Conservation (phyloP, 2,329 filamentous ascomycete genomes). For the Xylaria hypoxylon region DNA sequence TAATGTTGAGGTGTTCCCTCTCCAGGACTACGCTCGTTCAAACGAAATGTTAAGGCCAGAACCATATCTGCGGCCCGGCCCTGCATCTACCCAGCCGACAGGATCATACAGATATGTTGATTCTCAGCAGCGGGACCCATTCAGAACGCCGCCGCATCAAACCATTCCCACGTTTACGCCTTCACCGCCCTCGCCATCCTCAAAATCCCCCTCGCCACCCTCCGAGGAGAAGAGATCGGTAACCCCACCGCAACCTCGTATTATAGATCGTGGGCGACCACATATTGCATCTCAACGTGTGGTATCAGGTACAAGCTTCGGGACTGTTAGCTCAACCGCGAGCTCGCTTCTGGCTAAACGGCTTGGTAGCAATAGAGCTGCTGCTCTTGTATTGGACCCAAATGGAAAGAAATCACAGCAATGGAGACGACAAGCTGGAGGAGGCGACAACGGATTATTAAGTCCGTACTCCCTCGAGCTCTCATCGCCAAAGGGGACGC, state of each 20-base stretch:
- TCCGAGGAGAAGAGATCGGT: conserved; percentile 27
- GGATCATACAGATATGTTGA: conserved; percentile 15
- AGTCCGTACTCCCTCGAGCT: conserved; percentile 42
- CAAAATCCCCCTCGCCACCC: conserved; percentile 20
- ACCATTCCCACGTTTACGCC: conserved; percentile 29
- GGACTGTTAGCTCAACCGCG: conserved; percentile 49
- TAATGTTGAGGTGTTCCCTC: conserved; percentile 40
- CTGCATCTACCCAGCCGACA: neutral
- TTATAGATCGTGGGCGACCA: conserved; percentile 33
- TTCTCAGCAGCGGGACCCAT: conserved; percentile 15
- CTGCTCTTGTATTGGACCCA: conserved; percentile 56
- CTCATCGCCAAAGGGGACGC: conserved; percentile 41
- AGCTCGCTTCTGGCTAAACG: conserved; percentile 65
- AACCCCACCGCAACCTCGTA: conserved; percentile 40
- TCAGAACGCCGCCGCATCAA: conserved; percentile 30
- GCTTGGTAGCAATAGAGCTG: conserved; percentile 62
- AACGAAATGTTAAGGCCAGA: conserved; percentile 5
- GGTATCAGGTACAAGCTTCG: conserved; percentile 45
- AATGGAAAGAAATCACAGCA: conserved; percentile 43
- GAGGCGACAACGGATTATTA: conserved; percentile 31
- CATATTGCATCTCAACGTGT: conserved; percentile 42
- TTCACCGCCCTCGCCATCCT: conserved; percentile 29
- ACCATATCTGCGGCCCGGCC: neutral
- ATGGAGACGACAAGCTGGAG: conserved; percentile 47
- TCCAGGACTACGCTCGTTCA: conserved; percentile 20